Conservation (phyloP, 2,329 filamentous ascomycete genomes). For the Paraphoma sp. region DNA sequence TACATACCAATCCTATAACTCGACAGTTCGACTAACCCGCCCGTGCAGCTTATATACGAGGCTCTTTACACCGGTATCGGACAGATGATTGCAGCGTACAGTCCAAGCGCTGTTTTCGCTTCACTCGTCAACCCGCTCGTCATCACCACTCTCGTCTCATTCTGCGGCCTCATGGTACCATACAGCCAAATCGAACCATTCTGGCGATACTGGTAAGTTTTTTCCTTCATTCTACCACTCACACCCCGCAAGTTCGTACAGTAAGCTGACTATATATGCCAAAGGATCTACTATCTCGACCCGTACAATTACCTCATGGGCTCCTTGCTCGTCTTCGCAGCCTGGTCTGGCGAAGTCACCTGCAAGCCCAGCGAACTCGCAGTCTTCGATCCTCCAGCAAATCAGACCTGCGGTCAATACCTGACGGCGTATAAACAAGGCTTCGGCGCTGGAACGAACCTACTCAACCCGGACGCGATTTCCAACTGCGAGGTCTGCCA, state of each 20-base stretch:
- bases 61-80: slow-evolving; percentile 54
- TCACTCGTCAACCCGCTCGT: slow-evolving; percentile 56
- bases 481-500: slow-evolving; percentile 57
- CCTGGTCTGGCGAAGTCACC: slow-evolving; percentile 47
- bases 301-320: slow-evolving; percentile 51
- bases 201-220: slow-evolving; percentile 59
- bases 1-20: neutral
- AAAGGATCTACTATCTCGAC: slow-evolving; percentile 42
- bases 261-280: neutral
- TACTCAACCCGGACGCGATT: slow-evolving; percentile 38
- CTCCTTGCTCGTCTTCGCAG: slow-evolving; percentile 46
- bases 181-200: slow-evolving; percentile 69
- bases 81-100: slow-evolving; percentile 59
- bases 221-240: neutral
- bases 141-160: slow-evolving; percentile 17
- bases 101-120: slow-evolving; percentile 51
- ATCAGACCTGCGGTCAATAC: slow-evolving; percentile 65
- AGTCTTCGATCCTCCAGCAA: slow-evolving; percentile 55
- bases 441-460: slow-evolving; percentile 52
- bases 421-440: slow-evolving; percentile 59
- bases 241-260: neutral
- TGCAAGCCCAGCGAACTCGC: slow-evolving; percentile 44
- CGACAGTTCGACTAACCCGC: slow-evolving; percentile 10
- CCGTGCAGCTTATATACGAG: slow-evolving; percentile 62
- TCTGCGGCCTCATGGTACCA: slow-evolving; percentile 64